phyloP scores from a whole-genome alignment of 768 basidiomycete genomes.

The Boletus coccyginus region DNA sequence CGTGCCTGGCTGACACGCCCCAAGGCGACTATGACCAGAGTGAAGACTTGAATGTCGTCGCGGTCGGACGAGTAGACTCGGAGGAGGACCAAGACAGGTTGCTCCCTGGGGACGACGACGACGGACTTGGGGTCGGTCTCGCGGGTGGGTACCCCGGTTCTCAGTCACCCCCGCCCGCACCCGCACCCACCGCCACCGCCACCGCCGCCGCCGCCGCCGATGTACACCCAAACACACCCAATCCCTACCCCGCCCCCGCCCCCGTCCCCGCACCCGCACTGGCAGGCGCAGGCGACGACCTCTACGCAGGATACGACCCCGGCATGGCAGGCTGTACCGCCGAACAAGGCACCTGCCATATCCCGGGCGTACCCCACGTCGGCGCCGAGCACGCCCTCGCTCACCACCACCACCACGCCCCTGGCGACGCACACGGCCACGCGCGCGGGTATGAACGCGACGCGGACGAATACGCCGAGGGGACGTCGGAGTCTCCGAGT shows the following conservation, averaged over 20 bases:
- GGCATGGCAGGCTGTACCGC: conserved; percentile 23
- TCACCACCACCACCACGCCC: neutral
- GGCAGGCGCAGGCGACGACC: conserved; percentile 1
- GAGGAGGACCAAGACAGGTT: neutral
- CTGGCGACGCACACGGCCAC: neutral
- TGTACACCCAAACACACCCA: neutral
- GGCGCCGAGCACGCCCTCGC: neutral
- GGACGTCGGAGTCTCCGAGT: no score
- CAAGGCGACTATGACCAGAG: conserved; percentile 1
- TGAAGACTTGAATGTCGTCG: neutral
- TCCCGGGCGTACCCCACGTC: conserved; percentile 7
- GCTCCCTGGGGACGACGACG: conserved; percentile 2
- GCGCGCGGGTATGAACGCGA: conserved; percentile 21
- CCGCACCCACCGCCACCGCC: no score
- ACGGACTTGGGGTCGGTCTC: neutral
- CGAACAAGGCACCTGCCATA: neutral
- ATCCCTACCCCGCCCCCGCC: neutral
- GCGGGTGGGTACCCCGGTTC: neutral
- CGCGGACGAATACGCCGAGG: conserved; percentile 10
- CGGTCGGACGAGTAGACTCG: neutral
- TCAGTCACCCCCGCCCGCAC: neutral
- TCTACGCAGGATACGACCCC: conserved; percentile 19
- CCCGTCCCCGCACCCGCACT: neutral
- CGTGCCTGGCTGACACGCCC: no score
- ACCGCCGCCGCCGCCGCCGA: no score